phyloP scores from a whole-genome alignment of 2,329 filamentous ascomycete genomes.

The Pseudogymnoascus sp. region DNA sequence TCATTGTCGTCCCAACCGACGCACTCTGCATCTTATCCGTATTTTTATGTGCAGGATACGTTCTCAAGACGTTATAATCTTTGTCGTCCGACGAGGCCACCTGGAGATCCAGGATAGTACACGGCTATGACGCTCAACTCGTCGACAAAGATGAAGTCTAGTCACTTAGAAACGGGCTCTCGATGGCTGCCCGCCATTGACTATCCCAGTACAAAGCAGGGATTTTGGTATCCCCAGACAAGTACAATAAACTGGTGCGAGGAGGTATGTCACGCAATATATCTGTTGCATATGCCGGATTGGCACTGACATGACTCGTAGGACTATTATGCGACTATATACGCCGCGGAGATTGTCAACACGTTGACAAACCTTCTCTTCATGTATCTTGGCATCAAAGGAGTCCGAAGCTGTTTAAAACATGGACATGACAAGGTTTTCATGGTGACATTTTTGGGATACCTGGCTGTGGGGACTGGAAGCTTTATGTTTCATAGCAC shows the following conservation, averaged over 20 bases:
- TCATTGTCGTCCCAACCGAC: neutral
- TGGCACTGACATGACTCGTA: constrained; percentile 31
- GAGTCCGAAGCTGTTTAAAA: constrained; percentile 63
- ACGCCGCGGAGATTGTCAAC: constrained; percentile 71
- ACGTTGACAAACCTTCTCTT: constrained; percentile 79
- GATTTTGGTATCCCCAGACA: constrained; percentile 64
- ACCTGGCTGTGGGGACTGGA: constrained; percentile 32
- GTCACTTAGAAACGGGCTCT: neutral
- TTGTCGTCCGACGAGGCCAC: neutral
- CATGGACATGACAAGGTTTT: constrained; percentile 73
- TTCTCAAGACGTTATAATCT: neutral
- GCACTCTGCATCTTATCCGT: neutral
- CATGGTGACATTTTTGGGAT: constrained; percentile 50
- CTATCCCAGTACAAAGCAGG: constrained; percentile 34
- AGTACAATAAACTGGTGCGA: constrained; percentile 75
- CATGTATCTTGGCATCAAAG: constrained; percentile 68
- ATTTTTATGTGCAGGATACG: neutral
- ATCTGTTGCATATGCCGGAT: neutral
- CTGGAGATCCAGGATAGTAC: neutral
- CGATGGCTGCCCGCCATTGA: constrained; percentile 9
- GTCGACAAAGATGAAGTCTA: neutral
- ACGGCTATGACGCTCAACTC: neutral
- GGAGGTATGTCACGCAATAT: constrained; percentile 46
- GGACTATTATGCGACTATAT: constrained; percentile 70
- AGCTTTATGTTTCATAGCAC: constrained; percentile 35